These are phyloP conservation scores for Hypoxylon lenormandii DNA, from an alignment of 495 filamentous ascomycete species.

Conservation along the genomic window DNA sequence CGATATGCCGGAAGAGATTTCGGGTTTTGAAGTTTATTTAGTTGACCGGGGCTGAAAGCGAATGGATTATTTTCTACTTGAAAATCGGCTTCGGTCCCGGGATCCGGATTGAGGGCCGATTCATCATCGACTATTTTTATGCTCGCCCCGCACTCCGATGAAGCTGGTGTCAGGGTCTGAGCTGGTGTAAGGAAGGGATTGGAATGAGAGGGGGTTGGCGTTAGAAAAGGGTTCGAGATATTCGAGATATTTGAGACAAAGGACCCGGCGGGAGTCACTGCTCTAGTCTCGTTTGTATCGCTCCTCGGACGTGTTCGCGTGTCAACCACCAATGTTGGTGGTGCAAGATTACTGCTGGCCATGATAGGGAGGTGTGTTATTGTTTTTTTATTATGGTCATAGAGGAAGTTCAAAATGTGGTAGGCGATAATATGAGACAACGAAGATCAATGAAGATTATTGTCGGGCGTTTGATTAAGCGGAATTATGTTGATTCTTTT, in stretches of 20 bases:
- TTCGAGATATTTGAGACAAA: conserved; percentile 46
- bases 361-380: conserved; percentile 23
- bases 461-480: background rate
- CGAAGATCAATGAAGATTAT: conserved; percentile 2
- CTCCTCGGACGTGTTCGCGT: conserved; percentile 44
- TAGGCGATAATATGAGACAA: background rate
- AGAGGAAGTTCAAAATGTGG: background rate
- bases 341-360: conserved; percentile 44
- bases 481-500: background rate
- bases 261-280: conserved; percentile 41
- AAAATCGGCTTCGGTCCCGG: conserved; percentile 78
- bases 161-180: conserved; percentile 37
- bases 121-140: conserved; percentile 42
- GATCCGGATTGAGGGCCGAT: conserved; percentile 65
- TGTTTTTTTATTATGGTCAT: conserved; percentile 2
- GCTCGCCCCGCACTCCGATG: conserved; percentile 47
- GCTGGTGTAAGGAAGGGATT: conserved; percentile 46
- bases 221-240: conserved; percentile 48
- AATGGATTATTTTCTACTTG: conserved; percentile 80
- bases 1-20: conserved; percentile 82
- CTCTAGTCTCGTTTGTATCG: conserved; percentile 50
- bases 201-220: conserved; percentile 44
- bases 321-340: conserved; percentile 43
- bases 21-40: conserved; percentile 82
- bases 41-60: conserved; percentile 82